Evolutionary conservation across 116 monocot genomes (phyloP).

Genomic region (Trichopus zeylanicus): DNA sequence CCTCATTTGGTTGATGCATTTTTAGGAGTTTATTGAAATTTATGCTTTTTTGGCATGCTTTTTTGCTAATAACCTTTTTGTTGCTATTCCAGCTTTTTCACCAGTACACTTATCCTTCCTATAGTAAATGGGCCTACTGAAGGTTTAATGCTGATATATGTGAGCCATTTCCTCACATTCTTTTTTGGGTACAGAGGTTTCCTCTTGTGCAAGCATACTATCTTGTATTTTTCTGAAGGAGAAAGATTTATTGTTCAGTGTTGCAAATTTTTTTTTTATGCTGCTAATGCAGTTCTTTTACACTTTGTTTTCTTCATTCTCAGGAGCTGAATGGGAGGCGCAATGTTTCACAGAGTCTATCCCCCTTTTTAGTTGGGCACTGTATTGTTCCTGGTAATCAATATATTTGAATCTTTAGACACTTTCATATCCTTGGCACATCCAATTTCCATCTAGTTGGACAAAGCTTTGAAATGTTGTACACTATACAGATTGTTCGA

Average conservation of each 20-base stretch:
- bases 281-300: background rate
- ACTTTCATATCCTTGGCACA: background rate
- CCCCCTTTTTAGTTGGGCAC: constrained; percentile 71
- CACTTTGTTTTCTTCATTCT: constrained; percentile 6
- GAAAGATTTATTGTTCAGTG: too few relatives aligned
- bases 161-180: constrained; percentile 83
- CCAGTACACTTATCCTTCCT: constrained; percentile 96
- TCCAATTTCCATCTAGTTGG: background rate
- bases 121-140: constrained; percentile 96
- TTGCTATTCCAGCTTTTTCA: constrained; percentile 80
- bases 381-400: constrained; percentile 47
- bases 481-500: too few relatives aligned
- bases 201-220: background rate
- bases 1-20: too few relatives aligned
- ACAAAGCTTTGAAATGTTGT: background rate
- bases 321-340: constrained; percentile 99
- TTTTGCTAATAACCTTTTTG: background rate
- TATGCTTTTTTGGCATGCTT: background rate
- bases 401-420: background rate
- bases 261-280: too few relatives aligned
- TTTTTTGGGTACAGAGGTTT: constrained; percentile 51
- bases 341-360: constrained; percentile 92
- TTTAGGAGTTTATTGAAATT: too few relatives aligned
- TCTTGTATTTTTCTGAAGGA: background rate
- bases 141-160: constrained; percentile 95